Percentiles rank a stretch among this genome's conserved stretches.
Evolutionary conservation across 1,139 yeast genomes (phyloP).

Genomic region (Candida glucosophila): DNA sequence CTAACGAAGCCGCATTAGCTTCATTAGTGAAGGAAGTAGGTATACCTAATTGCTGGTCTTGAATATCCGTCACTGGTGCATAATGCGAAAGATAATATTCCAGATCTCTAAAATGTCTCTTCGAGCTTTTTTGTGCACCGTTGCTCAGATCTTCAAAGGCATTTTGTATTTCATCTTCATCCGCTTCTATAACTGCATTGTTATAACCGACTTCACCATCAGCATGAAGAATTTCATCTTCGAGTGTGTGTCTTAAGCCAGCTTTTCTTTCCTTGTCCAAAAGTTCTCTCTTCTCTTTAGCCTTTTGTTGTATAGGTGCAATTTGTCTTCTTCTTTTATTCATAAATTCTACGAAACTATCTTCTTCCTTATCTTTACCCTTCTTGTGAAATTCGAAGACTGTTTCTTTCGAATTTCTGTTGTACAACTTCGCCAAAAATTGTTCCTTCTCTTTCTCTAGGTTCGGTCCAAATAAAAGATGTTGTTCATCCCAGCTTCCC

Average conservation of each 20-base stretch:
- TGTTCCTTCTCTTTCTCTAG: conserved; percentile 66
- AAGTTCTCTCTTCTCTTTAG: conserved; percentile 60
- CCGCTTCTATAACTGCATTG: conserved; percentile 11
- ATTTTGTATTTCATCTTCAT: conserved; percentile 42
- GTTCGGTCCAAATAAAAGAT: conserved; percentile 66
- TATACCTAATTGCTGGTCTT: conserved; percentile 69
- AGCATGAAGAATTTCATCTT: conserved; percentile 57
- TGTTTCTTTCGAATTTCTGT: conserved; percentile 72
- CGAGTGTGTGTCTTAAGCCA: conserved; percentile 65
- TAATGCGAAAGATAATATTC: conserved; percentile 80
- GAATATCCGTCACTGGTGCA: conserved; percentile 74
- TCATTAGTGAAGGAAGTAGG: conserved; percentile 70
- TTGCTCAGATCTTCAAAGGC: conserved; percentile 50
- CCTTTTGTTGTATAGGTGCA: conserved; percentile 78
- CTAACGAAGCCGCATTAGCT: conserved; percentile 80
- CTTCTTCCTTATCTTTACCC: conserved; percentile 41
- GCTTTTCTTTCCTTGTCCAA: conserved; percentile 69
- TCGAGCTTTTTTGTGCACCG: conserved; percentile 20
- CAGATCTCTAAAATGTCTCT: conserved; percentile 65
- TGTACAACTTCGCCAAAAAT: conserved; percentile 61
- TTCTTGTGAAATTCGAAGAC: conserved; percentile 80
- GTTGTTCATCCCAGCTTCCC: conserved; percentile 82
- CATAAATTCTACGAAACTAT: conserved; percentile 77
- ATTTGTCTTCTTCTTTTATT: conserved; percentile 75
- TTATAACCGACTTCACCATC: conserved; percentile 51